Evolutionary conservation across 495 filamentous ascomycete species (phyloP).

Genomic region (Entonaema liquescens): DNA sequence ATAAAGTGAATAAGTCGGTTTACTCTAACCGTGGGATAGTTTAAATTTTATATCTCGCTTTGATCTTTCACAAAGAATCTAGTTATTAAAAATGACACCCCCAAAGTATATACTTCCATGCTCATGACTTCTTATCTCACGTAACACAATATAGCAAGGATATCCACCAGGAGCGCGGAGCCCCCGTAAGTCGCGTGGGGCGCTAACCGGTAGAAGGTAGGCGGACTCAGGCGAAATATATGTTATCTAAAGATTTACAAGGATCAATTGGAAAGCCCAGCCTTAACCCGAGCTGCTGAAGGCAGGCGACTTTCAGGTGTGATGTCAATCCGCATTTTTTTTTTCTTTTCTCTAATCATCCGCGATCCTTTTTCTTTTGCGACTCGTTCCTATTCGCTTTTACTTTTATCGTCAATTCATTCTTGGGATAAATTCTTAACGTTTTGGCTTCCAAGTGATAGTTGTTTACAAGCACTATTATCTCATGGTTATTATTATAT

Average conservation of each 20-base stretch:
- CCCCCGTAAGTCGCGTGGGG: constrained; percentile 8
- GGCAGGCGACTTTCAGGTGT: constrained; percentile 16
- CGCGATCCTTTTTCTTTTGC: constrained; percentile 16
- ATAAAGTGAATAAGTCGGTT: too few species aligned
- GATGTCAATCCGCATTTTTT: constrained; percentile 32
- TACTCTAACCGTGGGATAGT: too few species aligned
- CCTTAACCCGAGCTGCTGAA: not conserved
- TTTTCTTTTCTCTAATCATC: constrained; percentile 11
- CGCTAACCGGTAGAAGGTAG: constrained; percentile 18
- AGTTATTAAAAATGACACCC: too few species aligned
- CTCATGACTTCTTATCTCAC: constrained; percentile 25
- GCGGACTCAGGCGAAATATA: constrained; percentile 3
- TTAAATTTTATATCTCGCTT: too few species aligned
- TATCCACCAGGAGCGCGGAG: constrained; percentile 5
- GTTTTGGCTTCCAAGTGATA: not conserved
- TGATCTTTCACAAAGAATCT: too few species aligned
- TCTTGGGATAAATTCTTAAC: not conserved
- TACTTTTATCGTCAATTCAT: not conserved
- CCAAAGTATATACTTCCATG: too few species aligned
- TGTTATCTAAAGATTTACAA: constrained; percentile 5
- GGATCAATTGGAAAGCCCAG: not conserved
- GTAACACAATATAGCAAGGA: constrained; percentile 14
- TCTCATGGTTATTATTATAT: not conserved
- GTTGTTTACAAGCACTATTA: not conserved
- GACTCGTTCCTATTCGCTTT: constrained; percentile 17